Percentiles rank a stretch among this genome's conserved stretches.
Conservation (phyloP, 345 rosid species). For the Lumnitzera littorea region DNA sequence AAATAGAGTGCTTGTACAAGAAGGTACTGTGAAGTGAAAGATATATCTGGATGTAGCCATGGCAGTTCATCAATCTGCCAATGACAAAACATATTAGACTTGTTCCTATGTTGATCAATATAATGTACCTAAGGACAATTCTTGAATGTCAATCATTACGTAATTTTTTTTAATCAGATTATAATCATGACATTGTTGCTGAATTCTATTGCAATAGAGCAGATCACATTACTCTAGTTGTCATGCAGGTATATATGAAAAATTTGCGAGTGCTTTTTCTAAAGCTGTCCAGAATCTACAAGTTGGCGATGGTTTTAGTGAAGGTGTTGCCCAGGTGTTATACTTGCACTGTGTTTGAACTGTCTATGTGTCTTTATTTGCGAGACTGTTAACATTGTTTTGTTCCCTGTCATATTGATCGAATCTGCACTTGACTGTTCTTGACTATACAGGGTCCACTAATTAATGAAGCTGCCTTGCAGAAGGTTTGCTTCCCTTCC, state of each 20-base stretch:
- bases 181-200: no score
- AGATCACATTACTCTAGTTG: not conserved
- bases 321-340: conserved; percentile 65
- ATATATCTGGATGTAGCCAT: not conserved
- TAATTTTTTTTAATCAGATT: not conserved
- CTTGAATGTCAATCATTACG: no score
- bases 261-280: conserved; percentile 77
- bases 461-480: conserved; percentile 84
- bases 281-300: conserved; percentile 76
- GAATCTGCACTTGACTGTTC: conserved; percentile 5
- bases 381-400: not conserved
- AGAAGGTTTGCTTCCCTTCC: conserved; percentile 51
- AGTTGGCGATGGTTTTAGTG: conserved; percentile 94
- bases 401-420: not conserved
- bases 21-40: conserved; percentile 43
- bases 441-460: conserved; percentile 73
- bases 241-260: conserved; percentile 79
- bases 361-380: no score
- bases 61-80: not conserved
- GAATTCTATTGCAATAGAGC: no score
- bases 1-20: conserved; percentile 87
- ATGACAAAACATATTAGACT: no score
- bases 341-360: no score
- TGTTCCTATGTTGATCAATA: no score
- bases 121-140: no score